Evolutionary conservation across 495 filamentous ascomycete genomes (phyloP).

Genomic region (Pyronema domesticum): DNA sequence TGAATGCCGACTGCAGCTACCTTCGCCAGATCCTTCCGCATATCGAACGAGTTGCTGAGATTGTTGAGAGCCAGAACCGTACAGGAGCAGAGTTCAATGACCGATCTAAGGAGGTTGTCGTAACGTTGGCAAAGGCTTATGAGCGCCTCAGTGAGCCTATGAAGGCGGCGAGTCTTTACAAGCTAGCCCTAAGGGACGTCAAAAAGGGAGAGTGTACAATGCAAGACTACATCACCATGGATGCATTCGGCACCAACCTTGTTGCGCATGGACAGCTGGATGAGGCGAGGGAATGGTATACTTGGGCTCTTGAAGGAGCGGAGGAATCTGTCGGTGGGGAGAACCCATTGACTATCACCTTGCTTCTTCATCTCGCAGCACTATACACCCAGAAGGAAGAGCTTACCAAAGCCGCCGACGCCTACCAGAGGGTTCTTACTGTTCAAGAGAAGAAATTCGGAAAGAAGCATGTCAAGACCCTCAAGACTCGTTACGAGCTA

Average conservation of each 20-base stretch:
- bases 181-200: not conserved
- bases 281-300: slow-evolving; percentile 1
- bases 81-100: not conserved
- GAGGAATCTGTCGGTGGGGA: not conserved
- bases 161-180: not conserved
- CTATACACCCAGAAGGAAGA: not conserved
- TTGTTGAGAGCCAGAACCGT: not conserved
- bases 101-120: not conserved
- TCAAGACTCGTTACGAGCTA: slow-evolving; percentile 1
- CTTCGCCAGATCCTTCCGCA: not conserved
- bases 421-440: not conserved
- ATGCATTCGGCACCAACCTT: not conserved
- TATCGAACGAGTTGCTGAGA: not conserved
- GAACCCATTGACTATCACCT: not conserved
- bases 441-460: not conserved
- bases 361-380: not conserved
- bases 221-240: slow-evolving; percentile 1
- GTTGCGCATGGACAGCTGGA: not conserved
- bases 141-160: not conserved
- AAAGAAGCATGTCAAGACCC: not conserved
- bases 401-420: not conserved
- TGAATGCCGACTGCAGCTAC: not conserved
- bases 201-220: not conserved
- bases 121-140: not conserved
- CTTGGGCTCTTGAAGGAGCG: not conserved